Evolutionary conservation across 768 basidiomycete species (phyloP).

Genomic region (Hygrophorus pudorinus): DNA sequence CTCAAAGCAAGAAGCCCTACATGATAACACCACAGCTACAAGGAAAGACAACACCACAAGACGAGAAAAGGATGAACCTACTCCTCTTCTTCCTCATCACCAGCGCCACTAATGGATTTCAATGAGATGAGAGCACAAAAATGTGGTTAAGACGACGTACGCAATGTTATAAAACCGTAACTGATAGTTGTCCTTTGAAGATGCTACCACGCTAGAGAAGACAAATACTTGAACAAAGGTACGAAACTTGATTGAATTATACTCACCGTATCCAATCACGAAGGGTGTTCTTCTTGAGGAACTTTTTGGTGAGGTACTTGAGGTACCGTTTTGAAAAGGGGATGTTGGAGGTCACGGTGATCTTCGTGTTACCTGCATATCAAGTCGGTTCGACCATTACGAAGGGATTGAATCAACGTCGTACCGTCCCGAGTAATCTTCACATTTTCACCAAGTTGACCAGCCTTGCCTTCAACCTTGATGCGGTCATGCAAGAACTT

Average conservation of each 20-base stretch:
- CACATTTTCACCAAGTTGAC: slow-evolving; percentile 84
- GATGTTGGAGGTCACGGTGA: slow-evolving; percentile 78
- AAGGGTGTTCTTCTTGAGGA: slow-evolving; percentile 94
- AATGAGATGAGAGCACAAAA: slow-evolving; percentile 7
- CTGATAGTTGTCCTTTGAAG: slow-evolving; percentile 88
- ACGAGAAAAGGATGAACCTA: slow-evolving; percentile 1
- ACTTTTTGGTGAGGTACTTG: slow-evolving; percentile 99
- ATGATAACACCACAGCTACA: too few relatives aligned
- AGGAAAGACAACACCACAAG: too few relatives aligned
- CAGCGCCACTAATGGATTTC: slow-evolving; percentile 18
- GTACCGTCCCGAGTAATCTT: slow-evolving; percentile 81
- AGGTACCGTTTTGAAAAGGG: slow-evolving; percentile 96
- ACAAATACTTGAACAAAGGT: slow-evolving; percentile 1
- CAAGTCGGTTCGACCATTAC: slow-evolving; percentile 1
- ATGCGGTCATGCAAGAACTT: slow-evolving; percentile 93
- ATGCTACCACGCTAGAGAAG: slow-evolving; percentile 69
- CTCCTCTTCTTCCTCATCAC: slow-evolving; percentile 28
- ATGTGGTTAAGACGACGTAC: slow-evolving; percentile 33
- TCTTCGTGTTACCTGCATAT: slow-evolving; percentile 58
- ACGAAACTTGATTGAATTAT: not conserved
- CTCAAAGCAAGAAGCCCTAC: too few relatives aligned
- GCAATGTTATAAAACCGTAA: slow-evolving; percentile 93
- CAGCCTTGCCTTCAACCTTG: slow-evolving; percentile 88
- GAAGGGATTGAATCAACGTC: slow-evolving; percentile 14
- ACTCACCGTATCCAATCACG: slow-evolving; percentile 91